Evolutionary conservation across 1,139 yeast genomes (phyloP).

Genomic region (Magnusiomyces magnusii): DNA sequence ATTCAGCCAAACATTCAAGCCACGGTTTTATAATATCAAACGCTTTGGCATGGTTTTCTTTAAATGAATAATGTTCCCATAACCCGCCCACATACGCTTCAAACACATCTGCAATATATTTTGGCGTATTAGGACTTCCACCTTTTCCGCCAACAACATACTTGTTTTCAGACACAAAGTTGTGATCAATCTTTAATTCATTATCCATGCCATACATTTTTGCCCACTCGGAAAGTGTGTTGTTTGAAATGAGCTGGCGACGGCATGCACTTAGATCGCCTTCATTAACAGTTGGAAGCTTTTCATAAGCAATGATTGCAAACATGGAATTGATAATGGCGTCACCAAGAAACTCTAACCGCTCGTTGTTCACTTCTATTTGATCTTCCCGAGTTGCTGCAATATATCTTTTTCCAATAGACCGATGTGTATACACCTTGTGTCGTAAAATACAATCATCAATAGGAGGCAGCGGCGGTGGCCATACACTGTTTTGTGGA

Average conservation of each 20-base stretch:
- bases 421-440: slow-evolving; percentile 77
- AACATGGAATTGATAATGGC: slow-evolving; percentile 70
- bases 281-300: slow-evolving; percentile 67
- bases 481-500: slow-evolving; percentile 28
- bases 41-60: slow-evolving; percentile 46
- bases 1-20: slow-evolving; percentile 49
- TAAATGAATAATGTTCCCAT: slow-evolving; percentile 20
- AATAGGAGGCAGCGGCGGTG: slow-evolving; percentile 68
- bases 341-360: slow-evolving; percentile 92
- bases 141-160: slow-evolving; percentile 26
- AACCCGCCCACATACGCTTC: slow-evolving; percentile 92
- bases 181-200: slow-evolving; percentile 38
- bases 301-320: slow-evolving; percentile 56
- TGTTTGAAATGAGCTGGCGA: slow-evolving; percentile 65
- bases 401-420: slow-evolving; percentile 54
- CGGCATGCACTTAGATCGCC: slow-evolving; percentile 74
- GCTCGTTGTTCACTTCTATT: slow-evolving; percentile 67
- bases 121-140: slow-evolving; percentile 30
- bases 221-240: slow-evolving; percentile 64
- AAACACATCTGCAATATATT: slow-evolving; percentile 67
- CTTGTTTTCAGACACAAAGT: background rate
- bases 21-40: slow-evolving; percentile 48
- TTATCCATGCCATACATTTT: slow-evolving; percentile 61
- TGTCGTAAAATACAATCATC: slow-evolving; percentile 50
- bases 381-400: slow-evolving; percentile 49